Evolutionary conservation across 768 basidiomycete species (phyloP), one percentile per base, ranked within the genome.

Genomic region (Rhodosporidiobolus odoratus): DNA sequence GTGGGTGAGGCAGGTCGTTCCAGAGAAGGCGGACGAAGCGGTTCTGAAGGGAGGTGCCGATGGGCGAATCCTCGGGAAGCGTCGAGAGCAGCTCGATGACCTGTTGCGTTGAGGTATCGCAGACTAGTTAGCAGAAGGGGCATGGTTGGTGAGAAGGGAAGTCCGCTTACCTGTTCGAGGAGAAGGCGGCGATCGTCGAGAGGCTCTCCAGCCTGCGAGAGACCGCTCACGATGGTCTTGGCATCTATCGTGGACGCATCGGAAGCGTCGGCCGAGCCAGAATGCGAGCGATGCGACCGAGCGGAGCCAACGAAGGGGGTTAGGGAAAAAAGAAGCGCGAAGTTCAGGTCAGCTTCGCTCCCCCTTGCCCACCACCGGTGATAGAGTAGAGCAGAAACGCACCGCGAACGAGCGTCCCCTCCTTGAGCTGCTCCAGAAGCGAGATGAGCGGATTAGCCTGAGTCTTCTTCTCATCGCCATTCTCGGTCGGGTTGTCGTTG

Each of bases 1-100:
- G 63, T n/a, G 72, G 72, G 50, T 73, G 61, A 34, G 89, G 89
- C 43, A 92, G 84, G 78, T 90, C 90, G 69, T 88, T 86, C 74
- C 74, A 75, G 32, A 75, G 68, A 52, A 54, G 25, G 21, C 50
- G n/a, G 52, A 61, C 54, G 58, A 70, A 52, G 8, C 27, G 41
- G 60, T 62, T 66, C 47, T 62, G 53, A 25, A 71, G 35, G 6
- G 13, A 6, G 30, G 54, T n/a, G 4, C 69, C 69, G 60, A 71
- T 43, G 1, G 60, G 60, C 37, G 59, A 50, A 34, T 62, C 60
- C 38, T 52, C 38, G 32, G 71, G 71, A 15, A 72, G 62, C 27
- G 58, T 60, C 58, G 45, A 53, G 21, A 72, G 66, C 4, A 72
- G 25, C 2, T 27, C 35, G 58, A 72, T 61, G 45, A 66, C 40